Conservation (phyloP, 768 basidiomycete species). For the Suillus decipiens region DNA sequence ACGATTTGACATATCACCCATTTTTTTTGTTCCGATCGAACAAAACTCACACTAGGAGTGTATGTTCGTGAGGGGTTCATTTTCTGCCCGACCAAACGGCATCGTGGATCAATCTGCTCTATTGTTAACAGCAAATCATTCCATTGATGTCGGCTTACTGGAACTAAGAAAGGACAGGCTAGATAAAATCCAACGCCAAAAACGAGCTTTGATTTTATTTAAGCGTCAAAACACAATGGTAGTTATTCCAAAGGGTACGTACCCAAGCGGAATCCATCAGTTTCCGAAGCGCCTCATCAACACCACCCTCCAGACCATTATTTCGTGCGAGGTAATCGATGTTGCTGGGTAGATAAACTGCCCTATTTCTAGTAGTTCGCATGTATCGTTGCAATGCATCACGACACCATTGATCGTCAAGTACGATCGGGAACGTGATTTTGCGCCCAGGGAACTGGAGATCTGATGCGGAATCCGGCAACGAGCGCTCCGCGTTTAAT, state of each 20-base stretch:
- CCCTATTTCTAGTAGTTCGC: slow-evolving; percentile 52
- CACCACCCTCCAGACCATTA: slow-evolving; percentile 51
- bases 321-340: slow-evolving; percentile 65
- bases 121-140: background rate
- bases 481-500: slow-evolving; percentile 35
- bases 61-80: slow-evolving; percentile 74
- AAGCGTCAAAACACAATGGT: background rate
- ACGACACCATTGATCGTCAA: slow-evolving; percentile 59
- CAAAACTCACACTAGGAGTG: slow-evolving; percentile 52
- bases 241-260: slow-evolving; percentile 7
- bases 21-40: background rate
- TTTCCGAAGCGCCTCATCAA: slow-evolving; percentile 45
- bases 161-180: slow-evolving; percentile 62
- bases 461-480: slow-evolving; percentile 42
- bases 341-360: slow-evolving; percentile 70
- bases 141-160: slow-evolving; percentile 37
- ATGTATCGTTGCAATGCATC: slow-evolving; percentile 62
- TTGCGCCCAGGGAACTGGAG: slow-evolving; percentile 52
- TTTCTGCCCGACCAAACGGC: slow-evolving; percentile 65
- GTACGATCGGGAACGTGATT: slow-evolving; percentile 61
- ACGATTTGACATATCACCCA: background rate
- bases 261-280: slow-evolving; percentile 56
- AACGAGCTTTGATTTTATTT: slow-evolving; percentile 44
- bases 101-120: slow-evolving; percentile 55
- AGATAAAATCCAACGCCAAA: slow-evolving; percentile 67